These are phyloP conservation scores for Mallotus nudiflorus DNA, from an alignment of 345 rosid species.

Conservation along the genomic window DNA sequence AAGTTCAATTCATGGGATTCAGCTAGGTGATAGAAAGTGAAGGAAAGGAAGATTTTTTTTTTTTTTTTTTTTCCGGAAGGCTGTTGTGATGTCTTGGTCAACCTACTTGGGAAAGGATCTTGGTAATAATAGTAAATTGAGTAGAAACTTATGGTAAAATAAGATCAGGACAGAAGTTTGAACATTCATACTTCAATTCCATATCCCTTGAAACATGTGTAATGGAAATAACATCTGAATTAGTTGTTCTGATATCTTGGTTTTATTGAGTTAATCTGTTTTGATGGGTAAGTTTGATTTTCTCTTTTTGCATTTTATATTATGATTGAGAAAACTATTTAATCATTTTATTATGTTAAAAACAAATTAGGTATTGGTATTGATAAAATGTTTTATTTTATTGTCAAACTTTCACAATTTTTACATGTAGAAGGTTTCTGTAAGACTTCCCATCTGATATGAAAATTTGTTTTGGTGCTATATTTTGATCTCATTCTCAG, in stretches of 20 bases:
- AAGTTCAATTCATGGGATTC: slow-evolving; percentile 2
- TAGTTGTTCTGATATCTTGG: too few species aligned
- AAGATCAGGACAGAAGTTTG: too few species aligned
- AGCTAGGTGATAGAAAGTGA: neutral
- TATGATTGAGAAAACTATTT: neutral
- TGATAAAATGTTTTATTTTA: too few species aligned
- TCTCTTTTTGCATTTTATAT: too few species aligned
- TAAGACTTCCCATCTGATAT: neutral
- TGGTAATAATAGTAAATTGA: neutral
- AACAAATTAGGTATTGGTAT: neutral
- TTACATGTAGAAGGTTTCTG: neutral
- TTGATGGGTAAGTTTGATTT: too few species aligned
- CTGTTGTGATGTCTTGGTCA: neutral
- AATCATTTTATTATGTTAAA: neutral
- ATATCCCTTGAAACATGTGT: too few species aligned
- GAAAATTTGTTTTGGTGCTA: neutral
- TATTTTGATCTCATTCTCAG: neutral
- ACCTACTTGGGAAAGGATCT: neutral
- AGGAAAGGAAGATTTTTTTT: neutral
- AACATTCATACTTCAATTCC: too few species aligned
- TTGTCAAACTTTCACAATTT: neutral
- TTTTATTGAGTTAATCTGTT: too few species aligned
- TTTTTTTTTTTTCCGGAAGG: neutral
- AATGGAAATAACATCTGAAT: too few species aligned
- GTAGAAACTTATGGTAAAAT: neutral